phyloP scores from a whole-genome alignment of 768 basidiomycete species.

The Tricholoma sp. region DNA sequence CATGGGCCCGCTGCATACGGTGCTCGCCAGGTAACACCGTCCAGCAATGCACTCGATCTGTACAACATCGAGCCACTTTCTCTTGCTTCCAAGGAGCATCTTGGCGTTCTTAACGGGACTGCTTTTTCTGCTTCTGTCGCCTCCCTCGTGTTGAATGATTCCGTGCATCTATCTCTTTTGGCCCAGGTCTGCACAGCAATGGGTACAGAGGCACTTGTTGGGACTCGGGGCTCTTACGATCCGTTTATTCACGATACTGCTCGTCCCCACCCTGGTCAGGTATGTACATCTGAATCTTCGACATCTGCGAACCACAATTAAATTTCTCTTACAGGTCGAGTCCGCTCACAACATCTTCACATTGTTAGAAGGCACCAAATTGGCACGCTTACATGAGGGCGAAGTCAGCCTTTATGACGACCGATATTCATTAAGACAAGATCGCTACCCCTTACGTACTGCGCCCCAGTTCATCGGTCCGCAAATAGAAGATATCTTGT shows the following conservation, averaged over 20 bases:
- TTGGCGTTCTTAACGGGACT: conserved; percentile 72
- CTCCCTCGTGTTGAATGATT: conserved; percentile 66
- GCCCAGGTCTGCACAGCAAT: conserved; percentile 75
- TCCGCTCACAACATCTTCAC: conserved; percentile 57
- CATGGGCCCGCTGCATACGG: conserved; percentile 47
- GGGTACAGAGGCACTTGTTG: conserved; percentile 73
- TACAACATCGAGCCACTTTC: conserved; percentile 55
- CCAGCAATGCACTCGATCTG: conserved; percentile 42
- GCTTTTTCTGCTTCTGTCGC: conserved; percentile 73
- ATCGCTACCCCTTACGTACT: conserved; percentile 66
- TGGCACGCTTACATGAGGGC: conserved; percentile 56
- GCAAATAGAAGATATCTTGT: conserved; percentile 69
- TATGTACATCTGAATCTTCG: conserved; percentile 14
- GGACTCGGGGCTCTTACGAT: conserved; percentile 57
- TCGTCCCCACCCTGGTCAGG: conserved; percentile 80
- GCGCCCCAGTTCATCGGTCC: conserved; percentile 78
- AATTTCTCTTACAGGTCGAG: conserved; percentile 42
- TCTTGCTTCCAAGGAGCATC: conserved; percentile 62
- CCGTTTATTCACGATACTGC: conserved; percentile 71
- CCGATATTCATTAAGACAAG: conserved; percentile 66
- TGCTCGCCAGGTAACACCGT: conserved; percentile 45
- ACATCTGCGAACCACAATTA: not conserved
- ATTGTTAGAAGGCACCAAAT: conserved; percentile 55
- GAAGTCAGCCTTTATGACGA: conserved; percentile 65
- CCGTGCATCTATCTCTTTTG: conserved; percentile 54